A percentile compares a stretch with the other conserved stretches of the same genome.
These are phyloP conservation scores for Endotrypanum monterogeii DNA, from an alignment of 208 protist species.

Conservation along the genomic window DNA sequence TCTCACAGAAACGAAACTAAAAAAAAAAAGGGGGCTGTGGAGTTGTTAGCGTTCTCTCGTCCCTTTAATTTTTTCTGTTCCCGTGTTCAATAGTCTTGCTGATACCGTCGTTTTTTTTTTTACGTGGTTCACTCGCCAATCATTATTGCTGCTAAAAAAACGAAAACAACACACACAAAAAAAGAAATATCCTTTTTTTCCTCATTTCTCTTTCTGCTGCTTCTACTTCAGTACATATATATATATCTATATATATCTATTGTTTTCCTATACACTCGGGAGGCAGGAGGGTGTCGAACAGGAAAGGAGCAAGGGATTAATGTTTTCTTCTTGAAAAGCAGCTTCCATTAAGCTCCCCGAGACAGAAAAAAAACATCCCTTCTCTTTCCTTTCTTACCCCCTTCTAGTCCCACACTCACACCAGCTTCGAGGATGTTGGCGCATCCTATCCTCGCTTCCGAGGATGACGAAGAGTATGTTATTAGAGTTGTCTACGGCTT, in stretches of 20 bases:
- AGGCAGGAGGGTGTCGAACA: too few relatives aligned
- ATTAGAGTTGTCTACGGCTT: constrained; percentile 61
- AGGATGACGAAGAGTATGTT: constrained; percentile 87
- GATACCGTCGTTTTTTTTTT: background rate
- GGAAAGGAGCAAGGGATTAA: background rate
- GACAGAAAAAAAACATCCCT: background rate
- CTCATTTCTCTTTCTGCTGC: background rate
- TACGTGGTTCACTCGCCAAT: background rate
- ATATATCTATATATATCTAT: too few relatives aligned
- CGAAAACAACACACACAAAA: too few relatives aligned
- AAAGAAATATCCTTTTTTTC: background rate
- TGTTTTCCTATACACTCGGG: too few relatives aligned
- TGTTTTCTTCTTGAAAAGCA: background rate
- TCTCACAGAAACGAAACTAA: background rate
- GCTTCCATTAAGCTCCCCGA: background rate
- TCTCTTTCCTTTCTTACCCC: too few relatives aligned
- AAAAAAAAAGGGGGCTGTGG: background rate
- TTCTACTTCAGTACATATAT: too few relatives aligned
- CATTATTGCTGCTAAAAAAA: too few relatives aligned
- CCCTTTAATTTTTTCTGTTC: background rate
- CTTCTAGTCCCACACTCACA: too few relatives aligned
- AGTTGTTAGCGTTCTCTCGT: background rate
- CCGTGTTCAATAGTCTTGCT: background rate
- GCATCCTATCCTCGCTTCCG: constrained; percentile 86
- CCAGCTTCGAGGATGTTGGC: constrained; percentile 47